Evolutionary conservation across 257 asterid species (phyloP).

Genomic region (Fraxinus quadrangulata): DNA sequence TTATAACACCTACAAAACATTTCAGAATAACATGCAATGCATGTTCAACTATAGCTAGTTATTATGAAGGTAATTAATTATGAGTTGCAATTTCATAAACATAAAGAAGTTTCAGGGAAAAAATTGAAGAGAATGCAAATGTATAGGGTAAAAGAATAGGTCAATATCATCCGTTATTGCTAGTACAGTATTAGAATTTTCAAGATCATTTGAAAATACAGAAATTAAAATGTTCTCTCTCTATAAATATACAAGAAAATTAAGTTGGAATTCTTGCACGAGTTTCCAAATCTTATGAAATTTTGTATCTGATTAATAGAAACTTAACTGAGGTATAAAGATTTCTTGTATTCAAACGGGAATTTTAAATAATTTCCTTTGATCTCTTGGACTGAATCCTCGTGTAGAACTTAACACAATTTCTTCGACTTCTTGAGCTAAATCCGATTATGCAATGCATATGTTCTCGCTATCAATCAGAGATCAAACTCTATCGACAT

Average conservation of each 20-base stretch:
- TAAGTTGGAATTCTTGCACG: not conserved
- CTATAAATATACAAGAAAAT: not conserved
- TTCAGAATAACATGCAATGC: too few relatives aligned
- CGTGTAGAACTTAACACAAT: not conserved
- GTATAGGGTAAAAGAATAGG: too few relatives aligned
- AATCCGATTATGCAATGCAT: not conserved
- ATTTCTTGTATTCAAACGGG: not conserved
- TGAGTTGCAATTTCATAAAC: too few relatives aligned
- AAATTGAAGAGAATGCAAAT: too few relatives aligned
- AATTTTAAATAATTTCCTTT: not conserved
- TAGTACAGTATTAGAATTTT: not conserved
- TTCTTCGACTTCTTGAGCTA: not conserved
- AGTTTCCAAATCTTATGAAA: not conserved
- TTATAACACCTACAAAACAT: too few relatives aligned
- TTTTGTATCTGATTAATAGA: not conserved
- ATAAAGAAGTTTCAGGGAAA: too few relatives aligned
- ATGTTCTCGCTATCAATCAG: slow-evolving; percentile 17
- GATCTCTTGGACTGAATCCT: not conserved
- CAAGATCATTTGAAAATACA: not conserved
- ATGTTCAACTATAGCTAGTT: too few relatives aligned
- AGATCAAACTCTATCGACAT: not conserved
- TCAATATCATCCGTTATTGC: too few relatives aligned
- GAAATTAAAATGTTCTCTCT: not conserved
- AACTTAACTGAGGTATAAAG: not conserved
- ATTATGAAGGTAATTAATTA: too few relatives aligned